Conservation (phyloP, 441 rosid species). For the Jatropha multifida region DNA sequence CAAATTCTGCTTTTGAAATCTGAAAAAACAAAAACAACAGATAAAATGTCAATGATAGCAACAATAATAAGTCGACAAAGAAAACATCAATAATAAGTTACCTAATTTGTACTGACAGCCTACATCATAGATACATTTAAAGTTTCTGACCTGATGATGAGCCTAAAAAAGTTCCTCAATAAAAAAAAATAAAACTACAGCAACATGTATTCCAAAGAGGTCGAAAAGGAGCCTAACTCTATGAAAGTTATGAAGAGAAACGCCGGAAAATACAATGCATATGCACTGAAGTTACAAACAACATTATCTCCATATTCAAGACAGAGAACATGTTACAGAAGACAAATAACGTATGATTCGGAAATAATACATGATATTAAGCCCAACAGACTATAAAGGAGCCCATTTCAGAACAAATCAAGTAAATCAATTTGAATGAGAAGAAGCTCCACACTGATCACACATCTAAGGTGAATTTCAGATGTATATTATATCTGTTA, state of each 20-base stretch:
- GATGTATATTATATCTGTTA: too few relatives aligned
- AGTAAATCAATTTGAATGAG: not conserved
- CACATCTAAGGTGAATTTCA: too few relatives aligned
- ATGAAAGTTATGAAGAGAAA: not conserved
- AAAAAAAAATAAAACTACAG: not conserved
- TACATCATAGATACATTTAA: not conserved
- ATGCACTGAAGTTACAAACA: too few relatives aligned
- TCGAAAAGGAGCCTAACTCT: not conserved
- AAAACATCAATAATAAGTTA: not conserved
- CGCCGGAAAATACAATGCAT: not conserved
- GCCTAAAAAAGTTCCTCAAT: not conserved
- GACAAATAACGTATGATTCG: not conserved
- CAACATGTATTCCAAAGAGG: not conserved
- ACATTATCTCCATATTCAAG: not conserved
- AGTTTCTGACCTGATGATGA: not conserved
- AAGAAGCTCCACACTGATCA: too few relatives aligned
- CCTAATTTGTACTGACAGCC: not conserved
- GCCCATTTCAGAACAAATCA: not conserved
- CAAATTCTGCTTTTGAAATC: constrained; percentile 80
- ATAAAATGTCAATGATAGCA: not conserved
- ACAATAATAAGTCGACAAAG: not conserved
- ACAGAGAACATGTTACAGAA: not conserved
- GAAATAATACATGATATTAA: not conserved
- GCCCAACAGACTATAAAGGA: not conserved
- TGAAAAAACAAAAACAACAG: constrained; percentile 32